Evolutionary conservation across 305 asterid species (phyloP), one percentile per base, ranked within the genome.

Genomic region (Petunia hybrid): DNA sequence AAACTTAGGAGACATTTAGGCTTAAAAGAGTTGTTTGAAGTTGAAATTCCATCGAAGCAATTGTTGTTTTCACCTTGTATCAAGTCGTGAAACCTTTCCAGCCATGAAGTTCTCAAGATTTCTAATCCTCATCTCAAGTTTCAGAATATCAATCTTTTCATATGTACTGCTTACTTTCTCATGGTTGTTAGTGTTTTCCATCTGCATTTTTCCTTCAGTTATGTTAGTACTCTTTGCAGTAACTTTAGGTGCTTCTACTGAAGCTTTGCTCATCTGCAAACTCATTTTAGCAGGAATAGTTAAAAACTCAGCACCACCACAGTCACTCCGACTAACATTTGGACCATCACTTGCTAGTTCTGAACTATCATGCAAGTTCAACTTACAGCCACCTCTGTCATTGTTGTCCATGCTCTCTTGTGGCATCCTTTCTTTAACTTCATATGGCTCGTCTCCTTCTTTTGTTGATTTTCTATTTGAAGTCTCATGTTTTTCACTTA

Each of bases 41-140:
- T n/a, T n/a, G n/a, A n/a, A n/a, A n/a, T n/a, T n/a, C n/a, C n/a
- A n/a, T n/a, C n/a, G n/a, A n/a, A n/a, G n/a, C n/a, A n/a, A n/a
- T n/a, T n/a, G n/a, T 48, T 69, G 9, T 69, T 41, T 59, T 46
- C 55, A 57, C 56, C 38, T 76, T 46, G 16, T 36, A 39, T 45
- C 51, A 6, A 43, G 51, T 77, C 35, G 39, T 77, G 43, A 31
- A 77, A 14, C 8, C 70, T 38, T 59, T 43, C 43, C 59, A 71
- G 77, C 31, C 36, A 46, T 48, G 78, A 71, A 46, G 7, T 82
- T 84, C 70, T 86, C 87, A 51, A 86, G 60, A 14, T 13, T 51
- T 8, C 40, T 66, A 46, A 78, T 45, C 73, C 46, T 78, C 84
- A 42, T 81, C 80, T 81, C 82, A 45, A 68, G 80, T 68, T 62